Evolutionary conservation across 163 green algal species (phyloP).

Genomic region (Dunaliella salina): DNA sequence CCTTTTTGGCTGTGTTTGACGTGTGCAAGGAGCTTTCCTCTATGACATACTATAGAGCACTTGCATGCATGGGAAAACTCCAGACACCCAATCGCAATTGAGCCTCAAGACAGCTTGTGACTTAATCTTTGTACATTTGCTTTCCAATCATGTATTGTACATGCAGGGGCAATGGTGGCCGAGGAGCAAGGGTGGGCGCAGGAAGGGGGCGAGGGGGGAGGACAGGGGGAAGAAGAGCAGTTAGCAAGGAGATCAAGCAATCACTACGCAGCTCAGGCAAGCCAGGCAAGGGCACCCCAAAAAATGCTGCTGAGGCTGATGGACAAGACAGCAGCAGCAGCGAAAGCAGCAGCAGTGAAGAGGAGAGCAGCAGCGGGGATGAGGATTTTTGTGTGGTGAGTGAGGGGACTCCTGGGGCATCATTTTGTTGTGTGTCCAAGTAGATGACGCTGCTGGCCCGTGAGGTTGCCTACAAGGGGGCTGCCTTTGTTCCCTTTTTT

Average conservation of each 20-base stretch:
- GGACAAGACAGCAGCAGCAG: not conserved
- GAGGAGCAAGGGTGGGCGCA: not conserved
- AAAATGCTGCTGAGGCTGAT: not conserved
- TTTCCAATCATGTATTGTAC: not conserved
- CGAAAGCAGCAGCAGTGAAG: not conserved
- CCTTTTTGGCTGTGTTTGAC: no score
- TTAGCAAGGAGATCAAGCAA: not conserved
- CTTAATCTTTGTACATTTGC: not conserved
- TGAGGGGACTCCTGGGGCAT: no score
- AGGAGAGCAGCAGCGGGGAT: constrained; percentile 1
- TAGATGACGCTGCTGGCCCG: no score
- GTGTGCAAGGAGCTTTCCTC: no score
- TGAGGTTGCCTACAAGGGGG: no score
- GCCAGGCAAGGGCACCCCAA: not conserved
- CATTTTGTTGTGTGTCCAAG: no score
- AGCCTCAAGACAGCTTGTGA: no score
- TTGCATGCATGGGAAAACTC: no score
- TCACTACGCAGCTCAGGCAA: no score
- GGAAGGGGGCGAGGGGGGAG: not conserved
- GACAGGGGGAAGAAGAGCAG: not conserved
- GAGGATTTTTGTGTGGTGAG: not conserved
- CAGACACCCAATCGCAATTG: no score
- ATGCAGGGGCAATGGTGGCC: not conserved
- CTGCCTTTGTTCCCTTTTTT: not conserved
- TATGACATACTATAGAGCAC: no score